Conservation (phyloP, 495 filamentous ascomycete genomes). For the Thozetella sp. region DNA sequence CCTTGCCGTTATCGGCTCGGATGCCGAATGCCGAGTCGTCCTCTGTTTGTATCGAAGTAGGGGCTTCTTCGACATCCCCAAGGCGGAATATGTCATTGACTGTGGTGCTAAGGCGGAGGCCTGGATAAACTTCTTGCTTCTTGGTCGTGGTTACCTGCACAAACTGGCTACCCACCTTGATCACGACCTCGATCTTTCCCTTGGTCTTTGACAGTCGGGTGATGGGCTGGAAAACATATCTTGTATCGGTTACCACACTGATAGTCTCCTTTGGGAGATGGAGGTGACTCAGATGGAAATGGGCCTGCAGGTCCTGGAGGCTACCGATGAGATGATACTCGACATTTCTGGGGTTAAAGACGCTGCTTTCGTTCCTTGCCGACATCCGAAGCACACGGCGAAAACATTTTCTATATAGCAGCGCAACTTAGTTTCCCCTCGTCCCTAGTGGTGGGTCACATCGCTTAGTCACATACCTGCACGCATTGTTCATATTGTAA, state of each 20-base stretch:
- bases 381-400: slow-evolving; percentile 56
- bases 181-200: slow-evolving; percentile 65
- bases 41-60: slow-evolving; percentile 61
- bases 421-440: background rate
- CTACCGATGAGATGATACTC: slow-evolving; percentile 63
- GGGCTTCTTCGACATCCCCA: slow-evolving; percentile 63
- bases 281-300: slow-evolving; percentile 64
- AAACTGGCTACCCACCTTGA: slow-evolving; percentile 66
- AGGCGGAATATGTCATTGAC: slow-evolving; percentile 70
- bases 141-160: slow-evolving; percentile 69
- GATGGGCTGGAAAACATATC: slow-evolving; percentile 66
- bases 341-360: slow-evolving; percentile 60
- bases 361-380: slow-evolving; percentile 52
- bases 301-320: slow-evolving; percentile 60
- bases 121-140: slow-evolving; percentile 65
- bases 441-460: slow-evolving; percentile 25
- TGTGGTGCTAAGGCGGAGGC: slow-evolving; percentile 56
- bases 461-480: slow-evolving; percentile 30
- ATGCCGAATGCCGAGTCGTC: slow-evolving; percentile 70
- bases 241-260: slow-evolving; percentile 62
- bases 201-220: slow-evolving; percentile 65
- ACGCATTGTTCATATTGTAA: slow-evolving; percentile 72
- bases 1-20: slow-evolving; percentile 66
- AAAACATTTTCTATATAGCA: slow-evolving; percentile 56
- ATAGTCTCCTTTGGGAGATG: slow-evolving; percentile 69